Percentiles rank a stretch among this genome's conserved stretches.
phyloP scores from a whole-genome alignment of 495 filamentous ascomycete genomes.

The Alectoria sarmentosa region DNA sequence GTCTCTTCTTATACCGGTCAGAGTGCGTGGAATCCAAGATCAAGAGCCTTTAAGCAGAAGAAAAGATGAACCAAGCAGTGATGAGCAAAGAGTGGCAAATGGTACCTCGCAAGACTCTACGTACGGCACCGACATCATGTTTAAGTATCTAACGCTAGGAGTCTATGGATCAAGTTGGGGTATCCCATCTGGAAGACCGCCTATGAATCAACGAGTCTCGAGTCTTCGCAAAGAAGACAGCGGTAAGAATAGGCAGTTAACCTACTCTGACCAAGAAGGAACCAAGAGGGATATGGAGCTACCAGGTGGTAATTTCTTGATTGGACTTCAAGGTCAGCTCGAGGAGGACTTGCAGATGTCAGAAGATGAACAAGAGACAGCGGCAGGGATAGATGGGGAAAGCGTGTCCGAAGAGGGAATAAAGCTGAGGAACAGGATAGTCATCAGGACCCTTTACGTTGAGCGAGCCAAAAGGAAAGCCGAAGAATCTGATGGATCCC shows the following conservation, averaged over 20 bases:
- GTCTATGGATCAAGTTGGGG: slow-evolving; percentile 53
- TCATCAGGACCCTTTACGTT: slow-evolving; percentile 46
- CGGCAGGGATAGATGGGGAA: slow-evolving; percentile 18
- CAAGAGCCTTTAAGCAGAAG: background rate
- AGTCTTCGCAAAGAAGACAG: slow-evolving; percentile 24
- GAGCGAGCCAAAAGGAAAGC: slow-evolving; percentile 23
- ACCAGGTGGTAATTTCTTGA: slow-evolving; percentile 54
- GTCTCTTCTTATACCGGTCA: slow-evolving; percentile 17
- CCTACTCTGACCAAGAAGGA: background rate
- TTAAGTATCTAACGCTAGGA: slow-evolving; percentile 55
- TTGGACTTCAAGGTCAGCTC: slow-evolving; percentile 62
- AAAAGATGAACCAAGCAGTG: background rate
- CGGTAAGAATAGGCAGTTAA: background rate
- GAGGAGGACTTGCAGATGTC: slow-evolving; percentile 35
- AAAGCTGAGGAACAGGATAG: slow-evolving; percentile 39
- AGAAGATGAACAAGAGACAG: slow-evolving; percentile 23
- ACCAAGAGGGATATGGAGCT: background rate
- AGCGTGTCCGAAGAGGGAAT: slow-evolving; percentile 15
- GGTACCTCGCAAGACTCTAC: slow-evolving; percentile 5
- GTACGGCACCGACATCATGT: slow-evolving; percentile 41
- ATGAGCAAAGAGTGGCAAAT: background rate
- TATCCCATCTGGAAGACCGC: slow-evolving; percentile 32
- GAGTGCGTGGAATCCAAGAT: background rate
- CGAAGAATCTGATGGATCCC: background rate
- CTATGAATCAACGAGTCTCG: slow-evolving; percentile 26